phyloP scores from a whole-genome alignment of 345 rosid species.

The Sonneratia alba region DNA sequence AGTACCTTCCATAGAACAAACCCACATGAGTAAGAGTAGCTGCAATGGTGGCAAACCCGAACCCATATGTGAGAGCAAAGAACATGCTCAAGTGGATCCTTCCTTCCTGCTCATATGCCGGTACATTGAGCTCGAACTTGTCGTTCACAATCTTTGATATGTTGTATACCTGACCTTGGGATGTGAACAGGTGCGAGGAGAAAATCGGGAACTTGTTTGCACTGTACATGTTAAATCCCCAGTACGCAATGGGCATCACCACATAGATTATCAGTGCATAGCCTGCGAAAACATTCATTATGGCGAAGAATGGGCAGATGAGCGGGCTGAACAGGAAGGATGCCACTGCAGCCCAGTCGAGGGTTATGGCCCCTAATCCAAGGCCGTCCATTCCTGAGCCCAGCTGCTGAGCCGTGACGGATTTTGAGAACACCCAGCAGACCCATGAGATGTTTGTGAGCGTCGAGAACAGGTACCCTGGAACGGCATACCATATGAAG shows the following conservation, averaged over 20 bases:
- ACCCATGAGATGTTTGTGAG: conserved; percentile 78
- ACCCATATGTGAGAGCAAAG: conserved; percentile 71
- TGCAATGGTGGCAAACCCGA: conserved; percentile 86
- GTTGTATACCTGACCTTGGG: conserved; percentile 47
- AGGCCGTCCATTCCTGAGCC: conserved; percentile 88
- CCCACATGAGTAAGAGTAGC: conserved; percentile 74
- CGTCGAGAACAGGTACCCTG: conserved; percentile 86
- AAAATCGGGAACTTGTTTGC: conserved; percentile 69
- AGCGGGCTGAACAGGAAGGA: conserved; percentile 84
- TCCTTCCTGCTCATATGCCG: conserved; percentile 58
- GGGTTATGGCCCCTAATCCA: conserved; percentile 73
- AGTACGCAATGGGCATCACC: conserved; percentile 54
- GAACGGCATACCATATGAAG: conserved; percentile 62
- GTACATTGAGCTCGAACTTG: conserved; percentile 58
- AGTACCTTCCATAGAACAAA: conserved; percentile 83
- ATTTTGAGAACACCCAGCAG: conserved; percentile 74
- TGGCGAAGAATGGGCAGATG: conserved; percentile 82
- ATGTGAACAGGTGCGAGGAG: conserved; percentile 70
- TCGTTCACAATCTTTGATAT: conserved; percentile 62
- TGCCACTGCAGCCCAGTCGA: conserved; percentile 75
- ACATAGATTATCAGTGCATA: conserved; percentile 54
- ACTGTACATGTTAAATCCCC: conserved; percentile 54
- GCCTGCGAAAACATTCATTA: conserved; percentile 53
- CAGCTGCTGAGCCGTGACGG: conserved; percentile 73
- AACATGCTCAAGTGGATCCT: conserved; percentile 71